phyloP scores from a whole-genome alignment of 169 alveolate species.

The Plasmodium gonderi region DNA sequence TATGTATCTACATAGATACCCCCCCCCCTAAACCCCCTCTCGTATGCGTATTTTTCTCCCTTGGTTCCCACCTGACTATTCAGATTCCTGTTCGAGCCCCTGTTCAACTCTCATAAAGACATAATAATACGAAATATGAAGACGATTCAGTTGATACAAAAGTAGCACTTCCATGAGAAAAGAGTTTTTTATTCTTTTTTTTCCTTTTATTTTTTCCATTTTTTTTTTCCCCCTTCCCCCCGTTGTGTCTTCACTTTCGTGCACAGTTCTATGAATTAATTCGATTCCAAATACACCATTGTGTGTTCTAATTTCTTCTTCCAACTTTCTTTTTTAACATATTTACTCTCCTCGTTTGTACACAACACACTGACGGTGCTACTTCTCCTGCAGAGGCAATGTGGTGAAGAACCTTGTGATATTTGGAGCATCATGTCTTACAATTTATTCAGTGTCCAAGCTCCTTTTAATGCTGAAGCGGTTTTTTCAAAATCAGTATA shows the following conservation, averaged over 20 bases:
- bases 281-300: no score
- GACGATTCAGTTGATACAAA: conserved; percentile 17
- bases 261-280: no score
- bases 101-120: conserved; percentile 59
- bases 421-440: conserved; percentile 51
- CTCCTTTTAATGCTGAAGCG: conserved; percentile 29
- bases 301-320: no score
- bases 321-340: background rate
- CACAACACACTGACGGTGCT: background rate
- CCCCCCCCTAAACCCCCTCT: background rate
- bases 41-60: background rate
- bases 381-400: conserved; percentile 23
- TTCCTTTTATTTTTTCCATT: no score
- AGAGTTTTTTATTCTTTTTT: background rate
- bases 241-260: no score
- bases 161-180: conserved; percentile 16
- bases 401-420: conserved; percentile 25
- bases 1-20: no score
- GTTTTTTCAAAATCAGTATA: conserved; percentile 68
- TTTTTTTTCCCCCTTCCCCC: background rate
- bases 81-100: conserved; percentile 49
- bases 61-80: background rate
- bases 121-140: conserved; percentile 47
- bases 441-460: conserved; percentile 4
- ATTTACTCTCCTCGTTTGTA: background rate